phyloP scores from a whole-genome alignment of 2,329 filamentous ascomycete genomes.

The Aureobasidium sp. region DNA sequence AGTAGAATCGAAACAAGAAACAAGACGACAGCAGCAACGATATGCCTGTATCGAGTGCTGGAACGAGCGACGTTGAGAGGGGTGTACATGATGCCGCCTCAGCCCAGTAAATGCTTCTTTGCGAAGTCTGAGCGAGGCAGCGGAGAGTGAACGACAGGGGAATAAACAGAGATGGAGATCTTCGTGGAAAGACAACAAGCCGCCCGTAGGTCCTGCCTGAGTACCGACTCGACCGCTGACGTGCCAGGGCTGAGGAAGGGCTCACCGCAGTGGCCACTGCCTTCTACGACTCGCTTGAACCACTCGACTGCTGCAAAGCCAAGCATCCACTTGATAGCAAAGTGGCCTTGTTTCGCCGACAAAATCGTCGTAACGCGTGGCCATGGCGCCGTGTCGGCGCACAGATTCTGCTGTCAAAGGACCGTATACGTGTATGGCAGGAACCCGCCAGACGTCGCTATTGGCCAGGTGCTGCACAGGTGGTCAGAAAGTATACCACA shows the following conservation, averaged over 20 bases:
- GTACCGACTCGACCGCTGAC: neutral
- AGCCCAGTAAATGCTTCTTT: neutral
- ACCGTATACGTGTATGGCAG: neutral
- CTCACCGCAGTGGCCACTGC: neutral
- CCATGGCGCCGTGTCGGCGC: constrained; percentile 7
- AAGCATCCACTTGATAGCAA: constrained; percentile 4
- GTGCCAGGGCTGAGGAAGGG: neutral
- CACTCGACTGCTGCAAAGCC: neutral
- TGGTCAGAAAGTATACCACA: neutral
- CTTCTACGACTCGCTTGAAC: neutral
- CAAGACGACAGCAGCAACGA: neutral
- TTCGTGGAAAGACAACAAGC: neutral
- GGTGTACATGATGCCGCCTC: constrained; percentile 5
- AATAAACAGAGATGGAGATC: neutral
- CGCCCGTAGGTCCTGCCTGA: neutral
- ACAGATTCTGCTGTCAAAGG: neutral
- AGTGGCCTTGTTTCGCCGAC: neutral
- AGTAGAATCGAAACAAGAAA: constrained; percentile 1
- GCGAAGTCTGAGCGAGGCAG: neutral
- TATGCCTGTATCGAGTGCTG: neutral
- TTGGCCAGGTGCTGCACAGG: neutral
- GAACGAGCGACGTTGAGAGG: neutral
- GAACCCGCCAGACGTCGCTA: neutral
- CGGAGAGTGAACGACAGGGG: neutral
- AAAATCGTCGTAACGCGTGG: constrained; percentile 5